Evolutionary conservation across 768 basidiomycete genomes (phyloP), one percentile per base, ranked within the genome.

Genomic region (Cubamyces sp.): DNA sequence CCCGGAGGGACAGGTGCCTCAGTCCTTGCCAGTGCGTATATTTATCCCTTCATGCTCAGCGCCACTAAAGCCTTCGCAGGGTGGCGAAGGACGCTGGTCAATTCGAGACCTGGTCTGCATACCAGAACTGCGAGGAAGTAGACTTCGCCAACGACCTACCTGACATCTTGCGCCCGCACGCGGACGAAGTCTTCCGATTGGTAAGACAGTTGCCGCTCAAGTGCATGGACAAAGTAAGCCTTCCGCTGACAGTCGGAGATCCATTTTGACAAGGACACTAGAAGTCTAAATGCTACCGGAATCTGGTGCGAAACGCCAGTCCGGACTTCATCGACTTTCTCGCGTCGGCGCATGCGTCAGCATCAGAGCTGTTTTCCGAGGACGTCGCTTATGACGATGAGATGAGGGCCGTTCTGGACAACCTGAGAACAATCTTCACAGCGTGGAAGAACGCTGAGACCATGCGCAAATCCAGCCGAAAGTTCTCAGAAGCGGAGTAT

Each of bases 401-500:
- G 19, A 65, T 68, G 50, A 57, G 64, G 23, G 66, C 72, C 42
- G 58, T 76, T 8, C 73, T 77, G 51, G 72, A 76, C n/a, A 79
- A 78, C 28, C 64, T 84, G 28, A 70, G 73, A 26, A 68, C 64
- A 5, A 80, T 84, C 9, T 79, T 76, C 53, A 70, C 72, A 3
- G 79, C 81, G 16, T 85, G 82, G 82, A 73, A 75, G 26, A 75
- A 74, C 40, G 72, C 83, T 7, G 67, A 70, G 9, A 71, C 69
- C 57, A 82, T 84, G 81, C 76, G 71, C n/a, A 69, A 70, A 5
- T 76, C 77, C 5, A 76, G 76, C 19, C 79, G 82, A 54, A 83
- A 75, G 66, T 80, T 77, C 73, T 82, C 81, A 2, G 84, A 86
- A 64, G 81, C 83, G 1, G 84, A 84, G 62, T 84, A 77, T 59